Evolutionary conservation across 2,329 filamentous ascomycete genomes (phyloP), one percentile per base, ranked within the genome.

Genomic region (Diaporthe batatas): DNA sequence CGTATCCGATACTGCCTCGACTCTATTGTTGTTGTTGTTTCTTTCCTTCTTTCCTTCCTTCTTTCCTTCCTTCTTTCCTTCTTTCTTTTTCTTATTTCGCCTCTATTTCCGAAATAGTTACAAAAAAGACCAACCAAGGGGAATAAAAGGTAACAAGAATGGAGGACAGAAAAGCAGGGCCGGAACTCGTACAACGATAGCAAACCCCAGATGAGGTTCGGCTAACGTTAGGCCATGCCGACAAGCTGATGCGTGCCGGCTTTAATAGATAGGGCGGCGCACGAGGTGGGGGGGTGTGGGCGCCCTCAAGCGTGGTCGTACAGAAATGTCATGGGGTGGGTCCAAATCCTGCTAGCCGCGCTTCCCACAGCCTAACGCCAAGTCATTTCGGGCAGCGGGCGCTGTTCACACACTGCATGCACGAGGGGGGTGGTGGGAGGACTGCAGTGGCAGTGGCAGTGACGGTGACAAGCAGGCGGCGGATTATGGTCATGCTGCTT

Each of bases 321-420:
- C 53, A 34, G 53, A 55, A 55, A 34, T n/a, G 18, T 32, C n/a
- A 39, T n/a, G 21, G 39, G n/a, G n/a, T n/a, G n/a, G n/a, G n/a
- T n/a, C n/a, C n/a, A n/a, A 3, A 29, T 29, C 36, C n/a, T 59
- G 36, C 34, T 42, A 59, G 57, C 57, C 57, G 57, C 57, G 55
- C n/a, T 58, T 58, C 55, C 55, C 55, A 25, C 34, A 6, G 57
- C 34, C 36, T 2, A 14, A 21, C 12, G 36, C 36, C 36, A 44
- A 59, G 57, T 25, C 11, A 4, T 10, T 11, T 25, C 25, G 32
- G 12, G 55, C 6, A 23, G 34, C 34, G n/a, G n/a, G 25, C 34
- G 5, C 55, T 39, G 34, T 25, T 58, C 55, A 42, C 55, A n/a
- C 34, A 34, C 8, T 36, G 34, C 34, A 36, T 36, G 34, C 18